Evolutionary conservation across 1,139 yeast species (phyloP).

Genomic region (Kurtzmaniella quercitrusa): DNA sequence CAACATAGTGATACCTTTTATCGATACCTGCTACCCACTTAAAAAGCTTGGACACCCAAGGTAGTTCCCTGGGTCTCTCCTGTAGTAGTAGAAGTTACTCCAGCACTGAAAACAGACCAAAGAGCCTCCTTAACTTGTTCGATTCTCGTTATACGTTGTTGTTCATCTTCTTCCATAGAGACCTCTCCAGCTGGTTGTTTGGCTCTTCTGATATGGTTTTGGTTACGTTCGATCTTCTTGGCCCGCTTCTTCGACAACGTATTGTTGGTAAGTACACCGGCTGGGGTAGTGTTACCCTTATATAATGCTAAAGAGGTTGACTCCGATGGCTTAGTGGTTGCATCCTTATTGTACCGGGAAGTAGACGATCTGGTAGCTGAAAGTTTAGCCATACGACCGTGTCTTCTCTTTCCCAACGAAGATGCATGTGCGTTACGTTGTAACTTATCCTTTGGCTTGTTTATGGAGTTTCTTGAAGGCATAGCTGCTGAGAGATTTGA

Average conservation of each 20-base stretch:
- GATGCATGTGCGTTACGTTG: constrained; percentile 51
- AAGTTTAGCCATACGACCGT: constrained; percentile 44
- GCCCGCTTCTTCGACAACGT: constrained; percentile 78
- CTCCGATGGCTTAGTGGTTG: constrained; percentile 41
- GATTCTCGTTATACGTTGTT: constrained; percentile 26
- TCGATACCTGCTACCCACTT: too few relatives aligned
- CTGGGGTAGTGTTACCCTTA: constrained; percentile 34
- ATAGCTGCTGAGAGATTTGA: constrained; percentile 23
- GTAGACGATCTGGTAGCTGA: constrained; percentile 45
- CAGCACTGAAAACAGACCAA: constrained; percentile 55
- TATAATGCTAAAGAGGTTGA: constrained; percentile 66
- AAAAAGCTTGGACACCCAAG: constrained; percentile 63
- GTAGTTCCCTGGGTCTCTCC: constrained; percentile 69
- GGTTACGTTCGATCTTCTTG: constrained; percentile 76
- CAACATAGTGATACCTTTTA: too few relatives aligned
- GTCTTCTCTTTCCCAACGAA: constrained; percentile 54
- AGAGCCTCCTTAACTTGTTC: constrained; percentile 60
- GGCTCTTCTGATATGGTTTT: constrained; percentile 60
- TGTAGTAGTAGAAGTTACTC: constrained; percentile 38
- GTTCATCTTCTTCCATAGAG: constrained; percentile 17
- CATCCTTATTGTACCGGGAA: constrained; percentile 33
- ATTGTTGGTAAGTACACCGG: constrained; percentile 49
- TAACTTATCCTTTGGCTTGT: constrained; percentile 69
- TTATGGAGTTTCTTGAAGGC: constrained; percentile 79
- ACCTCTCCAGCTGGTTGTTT: constrained; percentile 38